Evolutionary conservation across 176 grass and related monocot species (phyloP).

Genomic region (Thinopyrum elongatum): DNA sequence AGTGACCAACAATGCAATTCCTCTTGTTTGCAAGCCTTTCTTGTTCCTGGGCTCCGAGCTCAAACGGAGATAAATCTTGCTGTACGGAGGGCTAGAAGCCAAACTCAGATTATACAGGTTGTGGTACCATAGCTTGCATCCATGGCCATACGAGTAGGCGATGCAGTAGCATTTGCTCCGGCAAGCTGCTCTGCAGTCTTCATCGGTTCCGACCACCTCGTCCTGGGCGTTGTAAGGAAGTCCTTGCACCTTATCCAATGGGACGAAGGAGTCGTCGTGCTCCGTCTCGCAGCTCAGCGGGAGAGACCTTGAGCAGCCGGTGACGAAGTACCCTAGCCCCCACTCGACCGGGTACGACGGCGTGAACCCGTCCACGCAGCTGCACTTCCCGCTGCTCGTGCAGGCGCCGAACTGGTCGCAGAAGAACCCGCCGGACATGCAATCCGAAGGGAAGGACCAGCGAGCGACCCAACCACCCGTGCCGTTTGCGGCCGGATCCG

Average conservation of each 20-base stretch:
- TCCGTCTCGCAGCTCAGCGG: slow-evolving; percentile 27
- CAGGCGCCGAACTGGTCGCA: slow-evolving; percentile 34
- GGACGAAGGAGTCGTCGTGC: not conserved
- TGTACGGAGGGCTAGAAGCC: not conserved
- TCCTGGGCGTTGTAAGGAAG: slow-evolving; percentile 24
- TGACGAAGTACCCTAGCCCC: not conserved
- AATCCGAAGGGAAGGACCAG: slow-evolving; percentile 36
- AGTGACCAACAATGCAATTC: not conserved
- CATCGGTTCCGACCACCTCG: not conserved
- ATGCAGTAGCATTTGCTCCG: slow-evolving; percentile 35
- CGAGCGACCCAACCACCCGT: slow-evolving; percentile 11
- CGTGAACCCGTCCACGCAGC: slow-evolving; percentile 34
- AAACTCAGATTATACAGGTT: slow-evolving; percentile 10
- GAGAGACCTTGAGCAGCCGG: slow-evolving; percentile 26
- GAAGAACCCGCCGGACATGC: slow-evolving; percentile 40
- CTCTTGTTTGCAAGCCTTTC: not conserved
- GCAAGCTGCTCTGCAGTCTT: slow-evolving; percentile 32
- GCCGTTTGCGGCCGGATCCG: not conserved
- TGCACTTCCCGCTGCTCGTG: not conserved
- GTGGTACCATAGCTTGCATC: slow-evolving; percentile 35
- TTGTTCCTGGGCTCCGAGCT: not conserved
- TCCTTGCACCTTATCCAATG: slow-evolving; percentile 14
- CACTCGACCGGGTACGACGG: not conserved
- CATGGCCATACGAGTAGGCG: slow-evolving; percentile 33
- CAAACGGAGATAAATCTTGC: slow-evolving; percentile 23